Evolutionary conservation across 1,139 yeast species (phyloP), one percentile per base, ranked within the genome.

Genomic region (Saccharomyces hybrid): DNA sequence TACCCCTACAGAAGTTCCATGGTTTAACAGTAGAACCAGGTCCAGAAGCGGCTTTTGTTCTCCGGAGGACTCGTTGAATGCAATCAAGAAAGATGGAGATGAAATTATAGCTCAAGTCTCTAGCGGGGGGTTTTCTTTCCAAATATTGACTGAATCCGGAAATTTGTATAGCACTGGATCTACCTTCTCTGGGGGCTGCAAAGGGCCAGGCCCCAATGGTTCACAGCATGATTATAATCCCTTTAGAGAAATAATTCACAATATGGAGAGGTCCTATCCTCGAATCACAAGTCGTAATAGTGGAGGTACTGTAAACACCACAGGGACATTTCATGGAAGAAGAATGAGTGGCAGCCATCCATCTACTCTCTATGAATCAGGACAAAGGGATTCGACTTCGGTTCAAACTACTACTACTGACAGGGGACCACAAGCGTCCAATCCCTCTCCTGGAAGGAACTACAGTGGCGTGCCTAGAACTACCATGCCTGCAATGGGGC

Each of bases 91-190:
- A 31, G 49, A 47, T 7, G 62, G 76, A 42, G 70, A 73, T 19
- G 67, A 70, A 26, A 66, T 78, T 1, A 70, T 84, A 7, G 73
- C 79, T 3, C 88, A 83, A 62, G 72, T 86, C 1, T 74, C 80
- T 16, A 83, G 86, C 6, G 86, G 86, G 42, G 95, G 95, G 1
- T 85, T 76, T 63, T 78, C 85, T n/a, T 82, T 84, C 62, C 81
- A 83, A 49, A 70, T 86, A 0, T 69, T 86, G 23, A 78, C 85
- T 0, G 73, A 75, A 48, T 68, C 73, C 2, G 89, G 89, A 0
- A 73, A 76, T 7, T 62, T 84, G 13, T 83, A 74, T 64, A 76
- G 74, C 48, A 80, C 86, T 0, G 88, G 88, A 0, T 62, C 73
- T 4, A 72, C 74, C 19, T 82, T 82, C 75, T 75, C 75, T 54